Evolutionary conservation across 169 alveolate genomes (phyloP).

Genomic region (Plasmodium malariae): DNA sequence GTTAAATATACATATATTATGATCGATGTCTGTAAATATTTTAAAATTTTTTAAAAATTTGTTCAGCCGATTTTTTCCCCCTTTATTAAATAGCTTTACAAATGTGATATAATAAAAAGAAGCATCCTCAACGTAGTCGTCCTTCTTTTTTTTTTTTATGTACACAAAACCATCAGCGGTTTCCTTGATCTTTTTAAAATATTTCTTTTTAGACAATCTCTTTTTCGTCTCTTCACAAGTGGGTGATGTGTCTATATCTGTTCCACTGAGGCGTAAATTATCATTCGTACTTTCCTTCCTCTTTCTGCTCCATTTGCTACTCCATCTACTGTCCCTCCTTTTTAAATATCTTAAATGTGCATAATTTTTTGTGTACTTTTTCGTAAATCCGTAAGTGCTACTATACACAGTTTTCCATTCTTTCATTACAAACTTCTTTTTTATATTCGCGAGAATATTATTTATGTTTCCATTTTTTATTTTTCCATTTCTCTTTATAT

Average conservation of each 20-base stretch:
- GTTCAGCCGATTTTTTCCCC: slow-evolving; percentile 15
- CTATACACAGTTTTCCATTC: too few relatives aligned
- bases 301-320: too few relatives aligned
- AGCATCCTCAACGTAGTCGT: too few relatives aligned
- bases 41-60: slow-evolving; percentile 9
- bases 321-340: too few relatives aligned
- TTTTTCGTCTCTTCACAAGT: not conserved
- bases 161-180: not conserved
- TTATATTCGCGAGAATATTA: not conserved
- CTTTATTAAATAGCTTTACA: slow-evolving; percentile 12
- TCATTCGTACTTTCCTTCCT: not conserved
- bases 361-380: too few relatives aligned
- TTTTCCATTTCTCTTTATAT: not conserved
- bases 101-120: slow-evolving; percentile 21
- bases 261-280: not conserved
- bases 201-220: slow-evolving; percentile 6
- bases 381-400: too few relatives aligned
- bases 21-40: slow-evolving; percentile 17
- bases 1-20: slow-evolving; percentile 31
- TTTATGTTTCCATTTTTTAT: not conserved
- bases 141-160: slow-evolving; percentile 6
- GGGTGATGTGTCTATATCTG: not conserved
- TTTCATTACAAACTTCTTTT: too few relatives aligned
- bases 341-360: too few relatives aligned
- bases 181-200: slow-evolving; percentile 13